Percentiles rank a stretch among this genome's conserved stretches.
Evolutionary conservation across 1,284 basidiomycete genomes (phyloP).

Genomic region (Ustilago cynodontis): DNA sequence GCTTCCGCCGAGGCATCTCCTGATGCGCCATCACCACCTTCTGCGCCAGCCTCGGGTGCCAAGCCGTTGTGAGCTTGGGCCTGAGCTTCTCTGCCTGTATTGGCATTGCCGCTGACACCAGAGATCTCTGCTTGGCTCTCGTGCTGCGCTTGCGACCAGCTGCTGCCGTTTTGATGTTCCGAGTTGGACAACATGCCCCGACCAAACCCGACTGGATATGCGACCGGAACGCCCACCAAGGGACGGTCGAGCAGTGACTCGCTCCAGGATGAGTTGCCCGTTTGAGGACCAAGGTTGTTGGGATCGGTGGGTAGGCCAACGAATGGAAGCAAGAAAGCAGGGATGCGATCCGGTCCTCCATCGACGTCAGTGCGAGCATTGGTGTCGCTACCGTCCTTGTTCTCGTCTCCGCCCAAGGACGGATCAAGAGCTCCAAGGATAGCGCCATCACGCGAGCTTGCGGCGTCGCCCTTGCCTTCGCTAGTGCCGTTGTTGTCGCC

Average conservation of each 20-base stretch:
- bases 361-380: slow-evolving; percentile 31
- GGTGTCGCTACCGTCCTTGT: slow-evolving; percentile 12
- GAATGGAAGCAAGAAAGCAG: slow-evolving; percentile 47
- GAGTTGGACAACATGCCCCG: slow-evolving; percentile 17
- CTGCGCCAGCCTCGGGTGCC: slow-evolving; percentile 9
- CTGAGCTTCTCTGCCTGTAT: slow-evolving; percentile 10
- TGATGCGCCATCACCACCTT: slow-evolving; percentile 9
- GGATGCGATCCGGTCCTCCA: slow-evolving; percentile 38
- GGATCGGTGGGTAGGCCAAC: slow-evolving; percentile 52
- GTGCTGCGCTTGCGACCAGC: slow-evolving; percentile 24
- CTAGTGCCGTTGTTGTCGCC: slow-evolving; percentile 11
- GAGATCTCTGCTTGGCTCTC: slow-evolving; percentile 7
- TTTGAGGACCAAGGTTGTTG: slow-evolving; percentile 40
- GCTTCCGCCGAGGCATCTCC: slow-evolving; percentile 33
- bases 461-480: slow-evolving; percentile 9
- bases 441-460: slow-evolving; percentile 16
- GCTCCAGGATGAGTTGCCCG: slow-evolving; percentile 44
- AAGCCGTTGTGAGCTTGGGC: slow-evolving; percentile 16
- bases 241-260: slow-evolving; percentile 52
- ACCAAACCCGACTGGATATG: slow-evolving; percentile 46
- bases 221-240: slow-evolving; percentile 46
- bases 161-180: slow-evolving; percentile 37
- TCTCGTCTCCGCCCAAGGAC: slow-evolving; percentile 24
- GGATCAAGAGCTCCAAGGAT: slow-evolving; percentile 37
- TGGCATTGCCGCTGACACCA: not conserved